phyloP scores from a whole-genome alignment of 306 rosid species.

The Dalbergia oliveri region DNA sequence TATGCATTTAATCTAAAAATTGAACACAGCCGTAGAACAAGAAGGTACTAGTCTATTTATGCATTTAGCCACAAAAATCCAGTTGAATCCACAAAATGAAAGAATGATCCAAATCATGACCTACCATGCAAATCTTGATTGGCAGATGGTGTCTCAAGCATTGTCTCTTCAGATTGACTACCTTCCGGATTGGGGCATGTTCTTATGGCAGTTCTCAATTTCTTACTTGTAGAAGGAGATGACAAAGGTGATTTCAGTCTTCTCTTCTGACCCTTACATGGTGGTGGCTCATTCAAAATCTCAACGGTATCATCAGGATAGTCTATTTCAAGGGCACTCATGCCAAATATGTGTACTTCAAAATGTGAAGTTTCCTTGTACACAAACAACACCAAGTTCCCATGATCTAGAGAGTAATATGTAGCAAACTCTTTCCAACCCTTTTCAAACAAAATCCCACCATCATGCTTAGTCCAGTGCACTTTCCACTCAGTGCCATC shows the following conservation, averaged over 20 bases:
- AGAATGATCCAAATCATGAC: background rate
- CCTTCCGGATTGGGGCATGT: background rate
- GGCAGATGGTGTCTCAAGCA: background rate
- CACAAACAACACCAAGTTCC: background rate
- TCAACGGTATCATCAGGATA: background rate
- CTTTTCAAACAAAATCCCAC: constrained; percentile 1
- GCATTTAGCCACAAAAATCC: background rate
- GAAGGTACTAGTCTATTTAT: too few species aligned
- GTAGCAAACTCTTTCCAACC: constrained; percentile 11
- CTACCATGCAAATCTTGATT: background rate
- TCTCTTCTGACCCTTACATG: background rate
- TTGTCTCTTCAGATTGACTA: background rate
- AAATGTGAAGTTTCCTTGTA: background rate
- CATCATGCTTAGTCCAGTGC: constrained; percentile 14
- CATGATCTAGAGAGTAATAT: background rate
- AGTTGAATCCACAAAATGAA: background rate
- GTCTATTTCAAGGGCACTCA: constrained; percentile 2
- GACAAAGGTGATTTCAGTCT: background rate
- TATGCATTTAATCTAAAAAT: background rate
- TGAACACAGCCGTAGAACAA: background rate
- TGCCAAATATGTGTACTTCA: constrained; percentile 18
- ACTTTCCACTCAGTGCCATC: constrained; percentile 43
- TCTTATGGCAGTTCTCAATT: background rate
- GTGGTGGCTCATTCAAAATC: background rate
- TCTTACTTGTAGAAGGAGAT: background rate